Conservation (phyloP, 1,284 basidiomycete species). For the Puccinia hordei region DNA sequence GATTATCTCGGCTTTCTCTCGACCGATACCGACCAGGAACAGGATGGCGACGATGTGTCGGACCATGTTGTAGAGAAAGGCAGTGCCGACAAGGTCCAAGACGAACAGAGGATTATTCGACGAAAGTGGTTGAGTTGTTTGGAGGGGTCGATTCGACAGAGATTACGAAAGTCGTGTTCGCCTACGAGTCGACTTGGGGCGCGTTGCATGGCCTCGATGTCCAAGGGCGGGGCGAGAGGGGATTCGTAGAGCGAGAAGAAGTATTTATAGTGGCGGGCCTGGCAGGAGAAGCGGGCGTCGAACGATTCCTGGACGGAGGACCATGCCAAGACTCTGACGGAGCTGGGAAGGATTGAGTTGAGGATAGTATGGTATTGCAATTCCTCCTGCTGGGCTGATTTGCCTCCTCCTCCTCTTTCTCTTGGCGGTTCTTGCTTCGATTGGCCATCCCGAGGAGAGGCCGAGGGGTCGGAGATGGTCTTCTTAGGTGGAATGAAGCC, state of each 20-base stretch:
- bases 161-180: constrained; percentile 92
- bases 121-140: constrained; percentile 86
- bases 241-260: constrained; percentile 68
- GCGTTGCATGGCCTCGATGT: constrained; percentile 74
- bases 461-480: not conserved
- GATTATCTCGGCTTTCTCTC: constrained; percentile 75
- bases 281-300: constrained; percentile 85
- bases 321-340: constrained; percentile 92
- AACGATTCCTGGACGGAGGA: constrained; percentile 80
- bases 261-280: constrained; percentile 93
- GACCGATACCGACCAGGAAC: constrained; percentile 79
- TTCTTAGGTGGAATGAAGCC: not conserved
- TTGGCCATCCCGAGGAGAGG: constrained; percentile 22
- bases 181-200: constrained; percentile 76
- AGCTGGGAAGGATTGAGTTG: constrained; percentile 82
- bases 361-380: constrained; percentile 77
- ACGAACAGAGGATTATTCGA: constrained; percentile 60
- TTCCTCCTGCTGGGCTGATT: too few species aligned
- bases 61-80: constrained; percentile 96
- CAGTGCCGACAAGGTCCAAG: constrained; percentile 82
- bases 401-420: too few species aligned
- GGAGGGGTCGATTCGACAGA: constrained; percentile 89
- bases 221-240: constrained; percentile 62
- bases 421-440: not conserved
- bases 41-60: constrained; percentile 91